Evolutionary conservation across 2,329 filamentous ascomycete genomes (phyloP).

Genomic region (Nakataea oryzae): DNA sequence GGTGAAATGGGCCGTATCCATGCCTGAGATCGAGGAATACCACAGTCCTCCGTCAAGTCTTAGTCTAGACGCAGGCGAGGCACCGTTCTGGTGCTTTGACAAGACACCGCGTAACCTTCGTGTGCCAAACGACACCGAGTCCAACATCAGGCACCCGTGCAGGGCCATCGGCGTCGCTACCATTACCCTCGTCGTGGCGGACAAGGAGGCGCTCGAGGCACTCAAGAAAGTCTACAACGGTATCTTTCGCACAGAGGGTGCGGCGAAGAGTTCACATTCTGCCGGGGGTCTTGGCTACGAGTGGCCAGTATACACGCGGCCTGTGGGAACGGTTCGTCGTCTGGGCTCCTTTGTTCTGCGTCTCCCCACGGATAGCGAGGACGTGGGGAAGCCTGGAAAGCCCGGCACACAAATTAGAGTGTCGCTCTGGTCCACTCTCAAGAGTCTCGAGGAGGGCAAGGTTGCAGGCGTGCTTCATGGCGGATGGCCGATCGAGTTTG

Average conservation of each 20-base stretch:
- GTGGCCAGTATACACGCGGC: neutral
- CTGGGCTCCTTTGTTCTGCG: neutral
- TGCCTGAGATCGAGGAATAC: conserved; percentile 16
- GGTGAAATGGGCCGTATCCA: conserved; percentile 49
- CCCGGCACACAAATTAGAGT: neutral
- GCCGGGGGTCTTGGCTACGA: neutral
- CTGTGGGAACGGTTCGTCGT: neutral
- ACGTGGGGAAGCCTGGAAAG: neutral
- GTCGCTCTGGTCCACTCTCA: neutral
- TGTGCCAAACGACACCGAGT: conserved; percentile 33
- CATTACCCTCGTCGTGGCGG: conserved; percentile 25
- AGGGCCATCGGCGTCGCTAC: conserved; percentile 38
- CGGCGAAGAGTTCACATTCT: neutral
- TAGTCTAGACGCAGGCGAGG: conserved; percentile 28
- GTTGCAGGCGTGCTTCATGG: neutral
- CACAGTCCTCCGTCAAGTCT: conserved; percentile 6
- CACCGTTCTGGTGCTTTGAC: conserved; percentile 60
- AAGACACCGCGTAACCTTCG: conserved; percentile 43
- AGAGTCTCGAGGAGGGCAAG: neutral
- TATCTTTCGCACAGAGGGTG: conserved; percentile 6
- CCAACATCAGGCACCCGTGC: conserved; percentile 34
- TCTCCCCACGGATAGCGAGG: neutral
- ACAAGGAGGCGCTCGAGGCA: conserved; percentile 9
- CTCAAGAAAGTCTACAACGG: conserved; percentile 19
- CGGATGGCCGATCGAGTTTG: neutral